Conservation (phyloP, 2,329 filamentous ascomycete genomes). For the Colletotrichum camelliae region DNA sequence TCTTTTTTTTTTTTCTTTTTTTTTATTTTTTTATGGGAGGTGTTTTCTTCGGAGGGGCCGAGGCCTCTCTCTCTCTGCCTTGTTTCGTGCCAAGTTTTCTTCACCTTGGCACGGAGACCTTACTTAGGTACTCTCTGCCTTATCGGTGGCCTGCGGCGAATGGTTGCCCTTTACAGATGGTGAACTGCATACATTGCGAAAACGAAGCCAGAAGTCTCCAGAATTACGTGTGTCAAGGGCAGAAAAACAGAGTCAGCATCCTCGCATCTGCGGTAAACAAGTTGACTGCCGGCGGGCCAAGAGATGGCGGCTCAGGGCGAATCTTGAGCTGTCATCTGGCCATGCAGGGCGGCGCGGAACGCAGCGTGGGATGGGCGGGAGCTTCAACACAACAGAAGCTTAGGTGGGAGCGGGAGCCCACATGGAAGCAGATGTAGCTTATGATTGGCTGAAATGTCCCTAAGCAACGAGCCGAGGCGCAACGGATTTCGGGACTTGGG, state of each 20-base stretch:
- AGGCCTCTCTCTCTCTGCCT: background rate
- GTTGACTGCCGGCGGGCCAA: background rate
- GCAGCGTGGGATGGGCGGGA: background rate
- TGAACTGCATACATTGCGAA: background rate
- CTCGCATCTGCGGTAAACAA: background rate
- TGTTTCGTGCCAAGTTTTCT: background rate
- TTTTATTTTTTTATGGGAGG: background rate
- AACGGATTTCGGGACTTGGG: constrained; percentile 14
- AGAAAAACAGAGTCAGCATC: background rate
- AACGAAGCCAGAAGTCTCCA: background rate
- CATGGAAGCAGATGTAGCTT: background rate
- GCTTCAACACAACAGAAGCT: background rate
- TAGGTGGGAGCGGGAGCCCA: background rate
- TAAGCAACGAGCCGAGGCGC: constrained; percentile 6
- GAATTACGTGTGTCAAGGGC: background rate
- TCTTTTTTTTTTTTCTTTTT: background rate
- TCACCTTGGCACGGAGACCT: too few relatives aligned
- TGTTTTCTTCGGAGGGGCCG: constrained; percentile 1
- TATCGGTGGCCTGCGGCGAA: background rate
- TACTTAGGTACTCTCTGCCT: background rate
- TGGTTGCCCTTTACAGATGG: background rate
- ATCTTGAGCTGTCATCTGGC: background rate
- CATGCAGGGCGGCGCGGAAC: background rate
- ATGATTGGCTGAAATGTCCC: background rate
- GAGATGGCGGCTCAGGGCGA: background rate